These are phyloP conservation scores for Solanum habrochaites DNA, from an alignment of 257 asterid genomes.

Conservation along the genomic window DNA sequence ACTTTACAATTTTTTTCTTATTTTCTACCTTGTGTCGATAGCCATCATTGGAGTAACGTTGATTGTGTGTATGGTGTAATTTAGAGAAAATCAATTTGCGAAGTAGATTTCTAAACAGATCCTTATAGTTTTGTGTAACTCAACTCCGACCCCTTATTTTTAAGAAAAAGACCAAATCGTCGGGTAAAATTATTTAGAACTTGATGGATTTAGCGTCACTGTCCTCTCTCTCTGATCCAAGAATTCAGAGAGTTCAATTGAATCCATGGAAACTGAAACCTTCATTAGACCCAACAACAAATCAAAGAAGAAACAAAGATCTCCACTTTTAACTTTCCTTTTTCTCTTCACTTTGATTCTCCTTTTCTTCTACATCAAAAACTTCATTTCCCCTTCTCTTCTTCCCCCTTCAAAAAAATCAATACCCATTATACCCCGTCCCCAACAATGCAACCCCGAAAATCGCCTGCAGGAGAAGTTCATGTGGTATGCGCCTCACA, in stretches of 20 bases:
- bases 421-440: conserved; percentile 6
- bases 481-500: conserved; percentile 91
- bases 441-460: conserved; percentile 5
- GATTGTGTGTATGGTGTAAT: too few species aligned
- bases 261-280: neutral
- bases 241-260: neutral
- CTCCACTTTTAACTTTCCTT: conserved; percentile 3
- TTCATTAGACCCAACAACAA: neutral
- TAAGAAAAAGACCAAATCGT: neutral
- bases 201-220: neutral
- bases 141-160: neutral
- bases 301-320: conserved; percentile 2
- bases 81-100: too few species aligned
- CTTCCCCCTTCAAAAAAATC: conserved; percentile 21
- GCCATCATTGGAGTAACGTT: too few species aligned
- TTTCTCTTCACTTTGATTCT: conserved; percentile 8
- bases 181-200: neutral
- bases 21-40: too few species aligned
- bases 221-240: neutral
- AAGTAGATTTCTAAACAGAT: neutral
- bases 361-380: conserved; percentile 35
- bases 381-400: conserved; percentile 21
- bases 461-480: conserved; percentile 27
- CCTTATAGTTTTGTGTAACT: neutral
- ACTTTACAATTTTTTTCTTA: too few species aligned